A percentile compares a stretch with the other conserved stretches of the same genome.
Evolutionary conservation across 2,329 filamentous ascomycete genomes (phyloP).

Genomic region (Diaporthe ampelina): DNA sequence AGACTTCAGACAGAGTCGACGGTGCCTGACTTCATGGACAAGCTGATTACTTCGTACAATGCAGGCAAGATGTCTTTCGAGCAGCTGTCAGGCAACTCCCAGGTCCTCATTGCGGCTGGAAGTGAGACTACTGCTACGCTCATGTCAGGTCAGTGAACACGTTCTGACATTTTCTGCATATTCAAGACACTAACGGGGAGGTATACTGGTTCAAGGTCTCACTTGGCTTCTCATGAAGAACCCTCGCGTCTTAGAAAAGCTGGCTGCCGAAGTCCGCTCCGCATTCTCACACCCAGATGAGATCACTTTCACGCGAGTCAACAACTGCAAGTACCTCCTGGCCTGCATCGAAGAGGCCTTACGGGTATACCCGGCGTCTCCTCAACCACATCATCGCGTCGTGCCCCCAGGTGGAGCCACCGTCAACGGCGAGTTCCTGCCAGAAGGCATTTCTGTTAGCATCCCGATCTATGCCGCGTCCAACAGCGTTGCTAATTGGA

Average conservation of each 20-base stretch:
- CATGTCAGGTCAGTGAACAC: constrained; percentile 33
- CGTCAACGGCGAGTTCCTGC: constrained; percentile 42
- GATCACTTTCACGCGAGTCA: constrained; percentile 52
- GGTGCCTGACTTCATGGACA: constrained; percentile 12
- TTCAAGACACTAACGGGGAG: background rate
- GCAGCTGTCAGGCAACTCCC: background rate
- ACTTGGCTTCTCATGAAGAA: constrained; percentile 50
- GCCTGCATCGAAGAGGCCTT: constrained; percentile 57
- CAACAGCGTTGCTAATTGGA: constrained; percentile 52
- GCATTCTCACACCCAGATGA: constrained; percentile 53
- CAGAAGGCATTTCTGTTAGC: constrained; percentile 43
- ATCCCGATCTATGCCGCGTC: constrained; percentile 52
- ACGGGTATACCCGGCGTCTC: constrained; percentile 53
- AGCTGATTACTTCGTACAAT: background rate
- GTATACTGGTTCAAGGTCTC: constrained; percentile 28
- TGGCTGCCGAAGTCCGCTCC: constrained; percentile 55
- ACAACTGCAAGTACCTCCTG: constrained; percentile 52
- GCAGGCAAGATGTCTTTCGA: background rate
- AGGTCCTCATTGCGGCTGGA: constrained; percentile 41
- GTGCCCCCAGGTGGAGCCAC: constrained; percentile 41
- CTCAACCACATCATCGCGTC: constrained; percentile 39
- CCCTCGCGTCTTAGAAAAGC: constrained; percentile 48
- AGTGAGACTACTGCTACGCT: constrained; percentile 45
- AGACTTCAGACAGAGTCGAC: background rate
- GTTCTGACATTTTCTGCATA: no score